Conservation (phyloP, 495 filamentous ascomycete species). For the Patellaria atrata region DNA sequence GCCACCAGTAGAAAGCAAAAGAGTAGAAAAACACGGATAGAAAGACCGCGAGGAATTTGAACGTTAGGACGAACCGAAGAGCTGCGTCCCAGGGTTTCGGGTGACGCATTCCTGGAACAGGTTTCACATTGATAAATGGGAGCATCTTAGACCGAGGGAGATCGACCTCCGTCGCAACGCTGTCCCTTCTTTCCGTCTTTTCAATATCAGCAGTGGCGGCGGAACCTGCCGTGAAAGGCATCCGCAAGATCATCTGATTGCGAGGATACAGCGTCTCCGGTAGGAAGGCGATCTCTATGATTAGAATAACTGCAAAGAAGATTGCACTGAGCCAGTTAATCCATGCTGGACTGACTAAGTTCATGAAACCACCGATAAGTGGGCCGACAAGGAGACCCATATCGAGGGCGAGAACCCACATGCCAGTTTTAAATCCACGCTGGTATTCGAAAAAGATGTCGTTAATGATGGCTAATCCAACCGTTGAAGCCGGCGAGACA, state of each 20-base stretch:
- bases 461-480: slow-evolving; percentile 45
- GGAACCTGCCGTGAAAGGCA: slow-evolving; percentile 13
- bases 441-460: slow-evolving; percentile 48
- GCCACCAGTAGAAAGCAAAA: slow-evolving; percentile 52
- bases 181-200: slow-evolving; percentile 10
- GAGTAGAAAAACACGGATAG: slow-evolving; percentile 37
- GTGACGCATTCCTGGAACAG: slow-evolving; percentile 40
- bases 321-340: slow-evolving; percentile 47
- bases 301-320: slow-evolving; percentile 36
- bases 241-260: slow-evolving; percentile 33
- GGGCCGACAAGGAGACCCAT: slow-evolving; percentile 43
- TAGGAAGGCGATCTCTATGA: slow-evolving; percentile 39
- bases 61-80: slow-evolving; percentile 35
- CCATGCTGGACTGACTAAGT: slow-evolving; percentile 37
- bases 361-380: slow-evolving; percentile 41
- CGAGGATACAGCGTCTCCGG: slow-evolving; percentile 49
- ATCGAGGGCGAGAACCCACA: slow-evolving; percentile 48
- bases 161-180: slow-evolving; percentile 8
- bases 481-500: slow-evolving; percentile 41
- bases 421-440: slow-evolving; percentile 44
- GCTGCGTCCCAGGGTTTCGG: slow-evolving; percentile 38
- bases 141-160: slow-evolving; percentile 35
- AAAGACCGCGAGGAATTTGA: slow-evolving; percentile 32
- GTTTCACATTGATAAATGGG: slow-evolving; percentile 35
- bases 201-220: slow-evolving; percentile 19